Evolutionary conservation across 2,329 filamentous ascomycete species (phyloP), one percentile per base, ranked within the genome.

Genomic region (Xylariaceae sp.): DNA sequence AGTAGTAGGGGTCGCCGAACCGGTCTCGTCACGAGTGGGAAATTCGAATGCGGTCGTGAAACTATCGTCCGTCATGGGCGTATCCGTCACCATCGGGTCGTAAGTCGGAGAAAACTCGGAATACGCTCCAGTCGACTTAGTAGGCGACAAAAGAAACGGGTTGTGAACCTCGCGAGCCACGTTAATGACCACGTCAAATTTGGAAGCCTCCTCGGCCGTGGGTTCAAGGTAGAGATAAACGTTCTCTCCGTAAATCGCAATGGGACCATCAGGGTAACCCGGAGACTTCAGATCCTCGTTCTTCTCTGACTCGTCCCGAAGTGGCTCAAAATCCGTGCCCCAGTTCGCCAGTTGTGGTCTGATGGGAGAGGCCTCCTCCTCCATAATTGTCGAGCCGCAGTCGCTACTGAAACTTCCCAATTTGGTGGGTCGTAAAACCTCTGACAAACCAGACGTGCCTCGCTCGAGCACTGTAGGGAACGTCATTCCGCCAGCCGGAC

Each of bases 171-270:
- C 90, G 59, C 88, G 86, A 1, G 90, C 90, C 5, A 93, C 90
- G 64, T 95, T 95, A 70, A 94, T 86, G 15, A 95, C 85, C 2
- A 93, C 87, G 67, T 94, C 90, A 65, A 92, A 95, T 39, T 83
- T 80, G 9, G 87, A 80, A 2, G 89, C 89, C 71, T 92, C 88
- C 47, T 92, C 87, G 0, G 86, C 86, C 0, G 87, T 90, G 0
- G 90, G 90, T 71, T 95, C 90, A 47, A 90, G 78, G 68, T 92
- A 95, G 0, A 94, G 80, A 69, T 86, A 92, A 6, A 95, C 85
- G 50, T 87, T 83, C 59, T 90, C 87, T 56, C 85, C 86, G 66
- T 93, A 92, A 54, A 95, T 92, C 66, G 88, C 86, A 56, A 93
- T 88, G 0, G 90, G 90, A 0, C 90, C 90, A 65, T 91, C 83